Conservation (phyloP, 352 stramenopile species). For the Globisporangium lucens region DNA sequence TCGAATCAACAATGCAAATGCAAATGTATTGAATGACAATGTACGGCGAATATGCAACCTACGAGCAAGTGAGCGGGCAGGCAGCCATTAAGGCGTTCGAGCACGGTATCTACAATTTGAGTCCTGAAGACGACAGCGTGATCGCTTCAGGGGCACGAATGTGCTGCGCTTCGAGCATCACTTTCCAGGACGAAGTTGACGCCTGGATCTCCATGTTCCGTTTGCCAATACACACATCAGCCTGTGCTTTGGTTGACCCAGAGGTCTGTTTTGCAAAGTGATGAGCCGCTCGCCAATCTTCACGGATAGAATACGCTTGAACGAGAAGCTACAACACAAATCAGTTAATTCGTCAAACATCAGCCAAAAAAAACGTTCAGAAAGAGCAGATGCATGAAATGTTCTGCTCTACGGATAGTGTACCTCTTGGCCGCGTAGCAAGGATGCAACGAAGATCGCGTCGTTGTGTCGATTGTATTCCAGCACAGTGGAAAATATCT, state of each 20-base stretch:
- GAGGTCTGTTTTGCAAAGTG: conserved; percentile 8
- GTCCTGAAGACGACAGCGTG: not conserved
- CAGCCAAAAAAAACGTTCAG: not conserved
- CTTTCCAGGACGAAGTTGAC: conserved; percentile 14
- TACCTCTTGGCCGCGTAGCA: conserved; percentile 37
- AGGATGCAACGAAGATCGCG: conserved; percentile 46
- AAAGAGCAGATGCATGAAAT: not conserved
- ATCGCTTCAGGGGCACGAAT: conserved; percentile 14
- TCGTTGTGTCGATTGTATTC: conserved; percentile 31
- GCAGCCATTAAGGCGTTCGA: not conserved
- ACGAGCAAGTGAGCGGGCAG: not conserved
- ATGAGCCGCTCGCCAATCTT: conserved; percentile 16
- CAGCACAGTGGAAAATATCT: conserved; percentile 23
- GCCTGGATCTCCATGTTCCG: conserved; percentile 12
- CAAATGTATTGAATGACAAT: not conserved
- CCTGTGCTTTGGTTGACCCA: not conserved
- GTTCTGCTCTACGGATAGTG: not conserved
- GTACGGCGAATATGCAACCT: not conserved
- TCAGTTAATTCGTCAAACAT: not conserved
- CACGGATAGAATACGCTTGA: conserved; percentile 12
- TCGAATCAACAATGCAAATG: not conserved
- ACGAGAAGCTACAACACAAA: conserved; percentile 11
- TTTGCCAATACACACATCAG: conserved; percentile 9
- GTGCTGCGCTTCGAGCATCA: conserved; percentile 15
- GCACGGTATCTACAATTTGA: not conserved